Conservation (phyloP, 176 grass and related monocot species). For the Rhynchospora tenuis region DNA sequence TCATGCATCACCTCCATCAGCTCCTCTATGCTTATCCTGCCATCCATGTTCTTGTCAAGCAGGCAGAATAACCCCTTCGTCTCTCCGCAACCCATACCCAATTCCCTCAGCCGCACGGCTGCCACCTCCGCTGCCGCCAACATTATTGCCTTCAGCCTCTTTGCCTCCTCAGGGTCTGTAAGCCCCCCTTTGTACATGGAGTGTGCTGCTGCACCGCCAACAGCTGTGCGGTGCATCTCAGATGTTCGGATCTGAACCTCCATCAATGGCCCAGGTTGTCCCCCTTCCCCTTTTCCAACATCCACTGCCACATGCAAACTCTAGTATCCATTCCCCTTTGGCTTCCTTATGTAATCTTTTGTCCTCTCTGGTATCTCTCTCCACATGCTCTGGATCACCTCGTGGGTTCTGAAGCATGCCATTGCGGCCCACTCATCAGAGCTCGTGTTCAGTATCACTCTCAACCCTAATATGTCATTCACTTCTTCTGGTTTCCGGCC, state of each 20-base stretch:
- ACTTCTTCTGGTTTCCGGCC: slow-evolving; percentile 73
- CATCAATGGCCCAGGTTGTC: slow-evolving; percentile 46
- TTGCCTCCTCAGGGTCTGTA: slow-evolving; percentile 78
- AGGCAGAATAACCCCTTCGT: slow-evolving; percentile 53
- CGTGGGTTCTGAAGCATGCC: slow-evolving; percentile 59
- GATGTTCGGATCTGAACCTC: slow-evolving; percentile 91
- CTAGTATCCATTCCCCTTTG: slow-evolving; percentile 83
- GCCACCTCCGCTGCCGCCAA: slow-evolving; percentile 70
- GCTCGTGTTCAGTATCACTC: slow-evolving; percentile 59
- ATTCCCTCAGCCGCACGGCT: slow-evolving; percentile 67
- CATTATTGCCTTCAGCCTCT: slow-evolving; percentile 70
- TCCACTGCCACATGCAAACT: slow-evolving; percentile 84
- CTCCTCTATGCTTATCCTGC: slow-evolving; percentile 90
- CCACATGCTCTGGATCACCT: slow-evolving; percentile 57
- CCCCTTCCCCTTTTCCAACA: slow-evolving; percentile 58
- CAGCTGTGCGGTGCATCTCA: slow-evolving; percentile 64
- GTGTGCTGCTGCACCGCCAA: slow-evolving; percentile 85
- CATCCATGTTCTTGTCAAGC: slow-evolving; percentile 82
- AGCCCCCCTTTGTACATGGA: slow-evolving; percentile 93
- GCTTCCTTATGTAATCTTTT: slow-evolving; percentile 69
- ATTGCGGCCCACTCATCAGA: slow-evolving; percentile 32
- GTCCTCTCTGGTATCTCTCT: slow-evolving; percentile 70
- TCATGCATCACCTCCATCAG: slow-evolving; percentile 90
- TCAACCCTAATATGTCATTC: slow-evolving; percentile 78
- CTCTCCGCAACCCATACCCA: slow-evolving; percentile 45